These are phyloP conservation scores for Austroboletus rostrupii DNA, from an alignment of 1,284 basidiomycete species.

Conservation along the genomic window DNA sequence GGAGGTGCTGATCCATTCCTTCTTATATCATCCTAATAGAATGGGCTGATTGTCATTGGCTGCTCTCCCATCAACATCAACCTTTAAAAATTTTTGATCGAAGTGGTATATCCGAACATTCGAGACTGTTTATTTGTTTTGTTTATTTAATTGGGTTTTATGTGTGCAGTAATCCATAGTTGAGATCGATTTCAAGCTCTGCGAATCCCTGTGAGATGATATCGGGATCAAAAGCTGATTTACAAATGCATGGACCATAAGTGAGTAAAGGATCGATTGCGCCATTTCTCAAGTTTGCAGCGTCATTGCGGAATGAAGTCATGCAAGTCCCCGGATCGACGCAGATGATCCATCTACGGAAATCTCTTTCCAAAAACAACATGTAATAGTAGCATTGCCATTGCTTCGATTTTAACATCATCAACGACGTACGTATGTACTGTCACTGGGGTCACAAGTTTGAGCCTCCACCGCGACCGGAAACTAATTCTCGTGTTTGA, in stretches of 20 bases:
- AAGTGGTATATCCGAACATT: not conserved
- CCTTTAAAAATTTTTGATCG: not conserved
- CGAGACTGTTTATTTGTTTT: not conserved
- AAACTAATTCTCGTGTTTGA: no score
- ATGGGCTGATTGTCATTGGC: not conserved
- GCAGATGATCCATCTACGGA: not conserved
- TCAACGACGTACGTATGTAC: no score
- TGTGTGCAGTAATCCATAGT: not conserved
- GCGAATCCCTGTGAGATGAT: not conserved
- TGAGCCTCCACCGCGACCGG: no score
- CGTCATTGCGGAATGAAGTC: not conserved
- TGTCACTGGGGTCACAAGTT: no score
- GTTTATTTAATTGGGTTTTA: no score
- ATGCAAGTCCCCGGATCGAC: not conserved
- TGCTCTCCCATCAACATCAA: not conserved
- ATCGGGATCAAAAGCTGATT: not conserved
- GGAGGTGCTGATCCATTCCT: not conserved
- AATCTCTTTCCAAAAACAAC: not conserved
- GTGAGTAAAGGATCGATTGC: not conserved
- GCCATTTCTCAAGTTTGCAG: not conserved
- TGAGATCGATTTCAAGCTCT: not conserved
- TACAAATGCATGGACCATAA: not conserved
- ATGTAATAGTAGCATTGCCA: no score
- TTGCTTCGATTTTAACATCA: not conserved
- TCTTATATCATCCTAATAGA: not conserved